Base-by-base conservation (phyloP, 352 stramenopile species). In the Globisporangium acanthophoron region DNA sequence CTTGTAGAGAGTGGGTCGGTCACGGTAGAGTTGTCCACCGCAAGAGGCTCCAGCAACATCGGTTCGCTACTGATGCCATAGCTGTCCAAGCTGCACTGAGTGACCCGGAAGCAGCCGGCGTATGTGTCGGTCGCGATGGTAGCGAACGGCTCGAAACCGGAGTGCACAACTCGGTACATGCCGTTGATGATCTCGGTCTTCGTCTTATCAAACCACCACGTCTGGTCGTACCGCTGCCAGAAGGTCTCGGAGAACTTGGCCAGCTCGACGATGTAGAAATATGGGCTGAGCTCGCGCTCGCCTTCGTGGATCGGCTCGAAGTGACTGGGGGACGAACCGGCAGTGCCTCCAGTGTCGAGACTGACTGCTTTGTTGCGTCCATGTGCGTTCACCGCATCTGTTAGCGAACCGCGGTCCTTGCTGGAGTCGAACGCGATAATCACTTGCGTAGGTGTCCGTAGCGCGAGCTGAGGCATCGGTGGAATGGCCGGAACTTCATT, bases 171-270 rank as follows among this genome's bases (percentile, higher is more conserved):
- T 24, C 70, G 71, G 58, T 84, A 92, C 71, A 90, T 87, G 15
- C 80, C 70, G 12, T 82, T 46, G 12, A 90, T 72, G 20, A 90
- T 67, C 5, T 58, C 69, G 0, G 81, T 74, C 52, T 88, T 83
- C 9, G 75, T 86, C 77, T 87, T 87, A 52, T 90, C 73, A 55
- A 92, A 92, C 80, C 82, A 92, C 80, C 82, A 90, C 18, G 79
- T 87, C 43, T 69, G 73, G 46, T 90, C 81, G 59, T 92, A 92
- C 16, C 82, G 73, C 11, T 70, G 53, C 82, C 82, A 92, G 56
- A 90, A 92, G 4, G 80, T 84, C 58, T 78, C 61, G 4, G 74
- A 75, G 58, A 90, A 92, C 0, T 57, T 62, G 5, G 80, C 82
- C 27, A 90, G 55, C 56, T 92, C 80, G 9, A 92, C 70, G 9